These are phyloP conservation scores for Hericium rajendrae DNA, from an alignment of 768 basidiomycete species.

Conservation along the genomic window DNA sequence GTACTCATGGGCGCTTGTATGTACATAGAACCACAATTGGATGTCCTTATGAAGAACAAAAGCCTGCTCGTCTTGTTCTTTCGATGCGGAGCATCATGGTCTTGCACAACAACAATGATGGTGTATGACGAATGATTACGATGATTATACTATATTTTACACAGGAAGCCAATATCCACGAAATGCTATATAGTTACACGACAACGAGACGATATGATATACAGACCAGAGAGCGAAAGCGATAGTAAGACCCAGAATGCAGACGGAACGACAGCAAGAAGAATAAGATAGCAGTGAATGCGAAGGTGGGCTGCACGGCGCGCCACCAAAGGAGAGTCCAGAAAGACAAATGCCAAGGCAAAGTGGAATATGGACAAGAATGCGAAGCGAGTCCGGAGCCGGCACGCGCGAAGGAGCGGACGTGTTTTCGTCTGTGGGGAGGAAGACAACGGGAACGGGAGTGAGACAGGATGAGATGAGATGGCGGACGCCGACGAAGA, in stretches of 20 bases:
- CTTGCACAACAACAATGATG: too few relatives aligned
- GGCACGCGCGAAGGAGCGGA: neutral
- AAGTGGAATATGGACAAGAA: neutral
- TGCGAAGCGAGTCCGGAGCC: neutral
- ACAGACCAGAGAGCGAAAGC: neutral
- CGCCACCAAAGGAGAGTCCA: neutral
- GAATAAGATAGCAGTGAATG: neutral
- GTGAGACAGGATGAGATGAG: neutral
- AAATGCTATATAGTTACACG: neutral
- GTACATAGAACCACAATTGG: too few relatives aligned
- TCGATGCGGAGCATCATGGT: too few relatives aligned
- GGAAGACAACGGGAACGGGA: neutral
- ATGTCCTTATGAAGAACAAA: too few relatives aligned
- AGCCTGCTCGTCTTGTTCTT: too few relatives aligned
- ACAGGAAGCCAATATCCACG: too few relatives aligned
- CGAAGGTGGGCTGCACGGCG: neutral
- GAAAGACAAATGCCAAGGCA: neutral
- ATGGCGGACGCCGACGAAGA: neutral
- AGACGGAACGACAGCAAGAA: neutral
- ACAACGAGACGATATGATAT: neutral
- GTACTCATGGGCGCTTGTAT: neutral
- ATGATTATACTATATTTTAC: too few relatives aligned
- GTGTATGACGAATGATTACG: too few relatives aligned
- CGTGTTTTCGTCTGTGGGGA: neutral
- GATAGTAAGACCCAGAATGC: neutral